Base-by-base conservation (phyloP, 768 basidiomycete genomes). In the Auricularia sp. region DNA sequence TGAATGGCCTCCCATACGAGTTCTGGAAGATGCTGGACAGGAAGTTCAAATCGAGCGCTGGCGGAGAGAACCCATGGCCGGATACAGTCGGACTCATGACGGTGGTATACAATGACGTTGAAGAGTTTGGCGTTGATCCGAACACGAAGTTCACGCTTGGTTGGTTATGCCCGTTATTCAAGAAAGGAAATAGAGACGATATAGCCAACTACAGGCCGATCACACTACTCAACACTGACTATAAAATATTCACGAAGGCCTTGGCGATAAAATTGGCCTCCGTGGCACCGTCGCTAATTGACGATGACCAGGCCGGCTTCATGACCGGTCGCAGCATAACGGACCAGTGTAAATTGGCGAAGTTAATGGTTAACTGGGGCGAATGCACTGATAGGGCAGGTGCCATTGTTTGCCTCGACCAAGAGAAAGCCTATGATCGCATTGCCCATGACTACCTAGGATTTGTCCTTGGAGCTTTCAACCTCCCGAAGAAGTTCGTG, bases 31-130 rank as follows among this genome's bases (percentile, higher is more conserved):
- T 59, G 34, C 56, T 59, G 12, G 29, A 29, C 8, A 29, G 18
- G 29, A 8, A 14, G 8, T 23, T 18, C 56, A 7, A 33, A 5
- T 3, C 6, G 6, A 29, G 16, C 11, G 33, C 10, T 29, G 56
- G 33, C 23, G 23, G 7, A 5, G 56, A 59, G 6, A 16, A 35
- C 8, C 7, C 21, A 3, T 59, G 56, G 56, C 56, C 56, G 2
- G 44, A 64, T 18, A 64, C 59, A 3, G 51, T 18, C 2, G 34
- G 11, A 6, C 8, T 64, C 3, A 18, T 64, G 79, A 51, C 79
- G 74, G 8, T 82, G 70, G 3, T 75, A 78, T 68, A 80, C 82
- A 1, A 80, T 79, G 12, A 81, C 83, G 77, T 79, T 0, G 64
- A 73, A 63, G 0, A 3, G 1, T 1, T 74, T 51, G 76, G 77